A percentile compares a stretch with the other conserved stretches of the same genome.
Conservation (phyloP, 139 green algal species). For the Asterochloris sp. region DNA sequence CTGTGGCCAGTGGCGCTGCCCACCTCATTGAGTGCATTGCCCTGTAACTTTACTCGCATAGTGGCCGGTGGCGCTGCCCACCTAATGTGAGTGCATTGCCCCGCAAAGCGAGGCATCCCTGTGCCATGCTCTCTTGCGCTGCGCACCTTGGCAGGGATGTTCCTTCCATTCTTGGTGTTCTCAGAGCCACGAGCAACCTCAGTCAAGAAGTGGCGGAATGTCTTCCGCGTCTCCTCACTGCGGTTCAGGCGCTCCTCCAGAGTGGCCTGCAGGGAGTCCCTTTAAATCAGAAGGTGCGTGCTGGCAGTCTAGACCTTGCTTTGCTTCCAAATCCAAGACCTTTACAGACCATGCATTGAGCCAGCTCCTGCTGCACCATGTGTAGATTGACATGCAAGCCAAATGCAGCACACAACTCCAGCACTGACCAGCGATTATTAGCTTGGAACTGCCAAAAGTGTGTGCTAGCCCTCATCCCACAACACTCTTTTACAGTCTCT, state of each 20-base stretch:
- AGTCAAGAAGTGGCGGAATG: conserved; percentile 17
- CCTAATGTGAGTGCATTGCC: background rate
- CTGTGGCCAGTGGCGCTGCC: no score
- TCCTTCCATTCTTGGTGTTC: conserved; percentile 17
- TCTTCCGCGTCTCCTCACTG: conserved; percentile 9
- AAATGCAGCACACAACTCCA: background rate
- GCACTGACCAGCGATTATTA: no score
- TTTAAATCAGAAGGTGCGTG: background rate
- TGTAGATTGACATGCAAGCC: background rate
- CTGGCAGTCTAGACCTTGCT: background rate
- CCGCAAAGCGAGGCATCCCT: background rate
- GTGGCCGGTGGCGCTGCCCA: no score
- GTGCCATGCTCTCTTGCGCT: background rate
- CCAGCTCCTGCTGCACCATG: background rate
- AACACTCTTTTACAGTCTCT: no score
- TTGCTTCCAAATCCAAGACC: background rate
- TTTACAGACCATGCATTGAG: background rate
- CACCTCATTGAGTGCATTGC: background rate
- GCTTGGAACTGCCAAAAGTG: no score
- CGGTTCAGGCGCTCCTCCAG: conserved; percentile 11
- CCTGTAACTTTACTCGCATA: no score
- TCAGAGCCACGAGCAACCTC: conserved; percentile 6
- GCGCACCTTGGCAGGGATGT: conserved; percentile 8
- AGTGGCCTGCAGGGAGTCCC: background rate
- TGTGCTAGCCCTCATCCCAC: no score